These are phyloP conservation scores for Grosmannia huntii DNA, from an alignment of 2,329 filamentous ascomycete genomes.

Conservation along the genomic window DNA sequence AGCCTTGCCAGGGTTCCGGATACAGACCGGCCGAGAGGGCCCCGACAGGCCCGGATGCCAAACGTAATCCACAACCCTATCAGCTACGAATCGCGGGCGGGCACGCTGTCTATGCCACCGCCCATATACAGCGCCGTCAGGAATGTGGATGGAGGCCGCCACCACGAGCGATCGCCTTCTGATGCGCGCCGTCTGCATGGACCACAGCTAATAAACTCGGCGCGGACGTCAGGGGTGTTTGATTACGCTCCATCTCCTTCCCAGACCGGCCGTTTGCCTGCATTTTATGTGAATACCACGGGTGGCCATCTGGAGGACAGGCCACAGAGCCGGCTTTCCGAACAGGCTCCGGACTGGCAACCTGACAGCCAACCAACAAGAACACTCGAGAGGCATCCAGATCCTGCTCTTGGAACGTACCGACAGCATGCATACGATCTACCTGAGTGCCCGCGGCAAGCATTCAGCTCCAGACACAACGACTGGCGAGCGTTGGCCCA, in stretches of 20 bases:
- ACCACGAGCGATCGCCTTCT: slow-evolving; percentile 6
- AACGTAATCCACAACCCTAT: slow-evolving; percentile 15
- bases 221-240: slow-evolving; percentile 5
- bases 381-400: slow-evolving; percentile 7
- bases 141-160: neutral
- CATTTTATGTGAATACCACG: slow-evolving; percentile 5
- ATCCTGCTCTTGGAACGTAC: slow-evolving; percentile 17
- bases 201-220: slow-evolving; percentile 1
- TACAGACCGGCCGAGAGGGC: slow-evolving; percentile 9
- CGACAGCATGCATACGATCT: slow-evolving; percentile 47
- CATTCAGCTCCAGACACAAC: slow-evolving; percentile 47
- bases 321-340: neutral
- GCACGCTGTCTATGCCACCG: slow-evolving; percentile 4
- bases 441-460: slow-evolving; percentile 56
- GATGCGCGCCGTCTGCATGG: slow-evolving; percentile 1
- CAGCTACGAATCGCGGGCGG: slow-evolving; percentile 1
- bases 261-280: slow-evolving; percentile 1
- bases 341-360: neutral
- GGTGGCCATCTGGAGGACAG: neutral
- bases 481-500: slow-evolving; percentile 58
- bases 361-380: neutral
- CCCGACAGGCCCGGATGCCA: slow-evolving; percentile 16
- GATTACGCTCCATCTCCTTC: neutral
- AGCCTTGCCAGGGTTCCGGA: slow-evolving; percentile 6
- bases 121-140: neutral